A percentile compares a stretch with the other conserved stretches of the same genome.
Conservation (phyloP, 2,329 filamentous ascomycete species). For the Ceratocystis smalleyi region DNA sequence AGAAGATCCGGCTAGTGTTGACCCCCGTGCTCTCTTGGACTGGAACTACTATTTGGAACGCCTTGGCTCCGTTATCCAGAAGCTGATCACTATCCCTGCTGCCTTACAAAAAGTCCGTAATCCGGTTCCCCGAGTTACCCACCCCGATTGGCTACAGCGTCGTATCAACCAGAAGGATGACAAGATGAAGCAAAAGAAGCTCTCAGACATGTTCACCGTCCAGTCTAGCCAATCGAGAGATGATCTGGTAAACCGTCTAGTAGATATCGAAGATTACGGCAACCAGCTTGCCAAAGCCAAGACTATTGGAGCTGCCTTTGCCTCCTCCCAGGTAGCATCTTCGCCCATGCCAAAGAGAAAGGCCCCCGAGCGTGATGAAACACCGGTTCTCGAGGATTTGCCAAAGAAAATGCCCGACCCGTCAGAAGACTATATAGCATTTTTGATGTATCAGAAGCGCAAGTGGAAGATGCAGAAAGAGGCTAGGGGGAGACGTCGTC, state of each 20-base stretch:
- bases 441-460: constrained; percentile 87
- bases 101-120: constrained; percentile 90
- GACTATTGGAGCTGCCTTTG: constrained; percentile 38
- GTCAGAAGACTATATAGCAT: constrained; percentile 71
- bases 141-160: constrained; percentile 92
- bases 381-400: constrained; percentile 47
- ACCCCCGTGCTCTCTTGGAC: constrained; percentile 77
- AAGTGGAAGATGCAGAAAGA: constrained; percentile 98
- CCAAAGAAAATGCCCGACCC: constrained; percentile 65
- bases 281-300: constrained; percentile 47
- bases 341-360: constrained; percentile 51
- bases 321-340: constrained; percentile 35
- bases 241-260: constrained; percentile 44
- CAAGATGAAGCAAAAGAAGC: constrained; percentile 95
- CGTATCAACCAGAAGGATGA: constrained; percentile 93
- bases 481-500: constrained; percentile 66
- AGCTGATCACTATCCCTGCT: constrained; percentile 95
- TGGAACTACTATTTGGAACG: constrained; percentile 97
- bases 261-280: constrained; percentile 72
- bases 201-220: constrained; percentile 77
- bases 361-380: constrained; percentile 38
- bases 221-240: constrained; percentile 52
- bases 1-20: constrained; percentile 80
- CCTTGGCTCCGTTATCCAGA: constrained; percentile 92
- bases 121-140: constrained; percentile 79